Conservation (phyloP, 2,329 filamentous ascomycete species). For the Teratosphaeriaceae sp. region DNA sequence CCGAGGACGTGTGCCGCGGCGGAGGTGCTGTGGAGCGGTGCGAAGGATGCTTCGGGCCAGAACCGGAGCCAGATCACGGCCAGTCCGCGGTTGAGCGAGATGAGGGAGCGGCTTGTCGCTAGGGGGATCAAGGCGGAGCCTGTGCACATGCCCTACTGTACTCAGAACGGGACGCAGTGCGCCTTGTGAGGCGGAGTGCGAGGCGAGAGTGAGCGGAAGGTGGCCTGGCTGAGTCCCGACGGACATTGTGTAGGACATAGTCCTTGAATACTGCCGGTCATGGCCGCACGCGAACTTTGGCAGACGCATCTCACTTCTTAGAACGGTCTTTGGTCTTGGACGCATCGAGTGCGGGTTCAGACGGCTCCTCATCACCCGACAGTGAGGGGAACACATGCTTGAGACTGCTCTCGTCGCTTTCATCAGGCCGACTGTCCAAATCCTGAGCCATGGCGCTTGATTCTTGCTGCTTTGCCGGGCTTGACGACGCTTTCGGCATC, state of each 20-base stretch:
- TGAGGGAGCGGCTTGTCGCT: slow-evolving; percentile 67
- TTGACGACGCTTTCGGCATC: neutral
- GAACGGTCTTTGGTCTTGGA: too few relatives aligned
- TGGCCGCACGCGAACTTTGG: too few relatives aligned
- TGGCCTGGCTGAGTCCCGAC: too few relatives aligned
- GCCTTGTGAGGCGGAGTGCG: slow-evolving; percentile 13
- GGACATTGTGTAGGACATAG: too few relatives aligned
- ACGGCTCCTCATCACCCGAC: neutral
- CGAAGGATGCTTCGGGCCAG: slow-evolving; percentile 55
- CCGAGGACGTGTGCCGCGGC: slow-evolving; percentile 66
- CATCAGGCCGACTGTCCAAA: slow-evolving; percentile 2
- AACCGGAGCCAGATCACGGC: slow-evolving; percentile 68
- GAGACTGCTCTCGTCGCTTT: slow-evolving; percentile 6
- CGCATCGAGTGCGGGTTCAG: too few relatives aligned
- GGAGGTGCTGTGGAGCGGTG: slow-evolving; percentile 75
- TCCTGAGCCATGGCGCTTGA: neutral
- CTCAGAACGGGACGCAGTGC: slow-evolving; percentile 51
- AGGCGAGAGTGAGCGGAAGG: too few relatives aligned
- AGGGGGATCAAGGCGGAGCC: slow-evolving; percentile 59
- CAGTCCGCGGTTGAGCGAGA: slow-evolving; percentile 62
- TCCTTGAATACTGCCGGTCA: too few relatives aligned
- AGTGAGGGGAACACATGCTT: slow-evolving; percentile 9
- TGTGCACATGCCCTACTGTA: slow-evolving; percentile 68
- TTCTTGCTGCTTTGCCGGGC: neutral
- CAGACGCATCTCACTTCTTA: too few relatives aligned